Evolutionary conservation across 495 filamentous ascomycete species (phyloP).

Genomic region (Symbiotaphrina buchneri): DNA sequence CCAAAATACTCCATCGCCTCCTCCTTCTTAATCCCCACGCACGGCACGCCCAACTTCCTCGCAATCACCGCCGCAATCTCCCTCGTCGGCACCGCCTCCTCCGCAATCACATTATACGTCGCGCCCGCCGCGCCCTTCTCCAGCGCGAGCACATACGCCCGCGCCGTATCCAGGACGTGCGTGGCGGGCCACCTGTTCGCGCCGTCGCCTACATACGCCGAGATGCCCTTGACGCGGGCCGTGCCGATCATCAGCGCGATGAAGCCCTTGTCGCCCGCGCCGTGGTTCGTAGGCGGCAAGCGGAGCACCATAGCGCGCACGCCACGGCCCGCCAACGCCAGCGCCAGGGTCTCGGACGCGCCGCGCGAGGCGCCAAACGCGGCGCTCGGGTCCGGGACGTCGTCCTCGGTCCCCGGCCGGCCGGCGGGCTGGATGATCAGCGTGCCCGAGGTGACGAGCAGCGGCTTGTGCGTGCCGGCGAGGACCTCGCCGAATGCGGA

Average conservation of each 20-base stretch:
- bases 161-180: conserved; percentile 19
- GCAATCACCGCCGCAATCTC: conserved; percentile 19
- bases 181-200: conserved; percentile 18
- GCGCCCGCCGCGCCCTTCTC: conserved; percentile 18
- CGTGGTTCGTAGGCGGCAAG: conserved; percentile 20
- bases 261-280: conserved; percentile 16
- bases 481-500: conserved; percentile 15
- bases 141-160: conserved; percentile 16
- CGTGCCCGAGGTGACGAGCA: conserved; percentile 22
- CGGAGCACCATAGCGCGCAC: conserved; percentile 16
- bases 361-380: conserved; percentile 11
- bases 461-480: conserved; percentile 12
- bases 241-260: conserved; percentile 11
- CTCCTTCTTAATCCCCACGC: conserved; percentile 10
- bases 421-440: conserved; percentile 13
- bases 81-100: conserved; percentile 16
- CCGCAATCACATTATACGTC: conserved; percentile 17
- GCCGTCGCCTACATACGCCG: conserved; percentile 20
- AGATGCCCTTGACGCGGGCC: conserved; percentile 13
- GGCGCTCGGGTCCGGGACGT: conserved; percentile 5
- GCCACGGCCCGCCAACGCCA: conserved; percentile 11
- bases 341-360: conserved; percentile 10
- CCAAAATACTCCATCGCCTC: conserved; percentile 15
- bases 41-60: conserved; percentile 12
- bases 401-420: conserved; percentile 14